These are phyloP conservation scores for Fusarium xyrophilum DNA, from an alignment of 2,329 filamentous ascomycete species.

Conservation along the genomic window DNA sequence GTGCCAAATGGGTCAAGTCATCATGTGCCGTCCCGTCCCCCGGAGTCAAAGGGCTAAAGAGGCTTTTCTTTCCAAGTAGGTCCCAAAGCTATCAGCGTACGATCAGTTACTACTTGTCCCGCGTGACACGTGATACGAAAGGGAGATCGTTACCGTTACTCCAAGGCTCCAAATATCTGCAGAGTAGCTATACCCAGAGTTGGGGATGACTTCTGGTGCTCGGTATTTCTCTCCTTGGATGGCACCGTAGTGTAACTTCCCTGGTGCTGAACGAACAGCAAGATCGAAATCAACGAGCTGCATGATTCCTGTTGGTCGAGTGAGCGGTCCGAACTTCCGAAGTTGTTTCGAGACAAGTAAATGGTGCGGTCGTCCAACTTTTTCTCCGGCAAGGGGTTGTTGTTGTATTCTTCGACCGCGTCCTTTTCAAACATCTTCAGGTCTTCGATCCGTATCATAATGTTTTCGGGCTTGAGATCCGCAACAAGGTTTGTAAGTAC, in stretches of 20 bases:
- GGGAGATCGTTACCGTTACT: conserved; percentile 19
- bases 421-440: conserved; percentile 21
- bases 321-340: conserved; percentile 29
- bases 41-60: background rate
- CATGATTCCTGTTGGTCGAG: conserved; percentile 19
- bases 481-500: accelerated
- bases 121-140: accelerated
- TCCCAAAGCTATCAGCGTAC: conserved; percentile 9
- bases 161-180: conserved; percentile 39
- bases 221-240: conserved; percentile 30
- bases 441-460: conserved; percentile 34
- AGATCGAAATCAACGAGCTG: conserved; percentile 33
- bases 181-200: conserved; percentile 27
- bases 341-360: conserved; percentile 38
- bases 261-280: conserved; percentile 3
- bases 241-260: conserved; percentile 1
- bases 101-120: background rate
- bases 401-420: conserved; percentile 29
- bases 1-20: conserved; percentile 5
- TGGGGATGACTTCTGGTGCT: conserved; percentile 35
- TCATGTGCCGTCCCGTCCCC: conserved; percentile 3
- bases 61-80: conserved; percentile 8
- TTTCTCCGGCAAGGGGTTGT: conserved; percentile 35
- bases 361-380: conserved; percentile 18
- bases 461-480: conserved; percentile 37